phyloP scores from a whole-genome alignment of 1,284 basidiomycete genomes.

The Trichosporon sp. region DNA sequence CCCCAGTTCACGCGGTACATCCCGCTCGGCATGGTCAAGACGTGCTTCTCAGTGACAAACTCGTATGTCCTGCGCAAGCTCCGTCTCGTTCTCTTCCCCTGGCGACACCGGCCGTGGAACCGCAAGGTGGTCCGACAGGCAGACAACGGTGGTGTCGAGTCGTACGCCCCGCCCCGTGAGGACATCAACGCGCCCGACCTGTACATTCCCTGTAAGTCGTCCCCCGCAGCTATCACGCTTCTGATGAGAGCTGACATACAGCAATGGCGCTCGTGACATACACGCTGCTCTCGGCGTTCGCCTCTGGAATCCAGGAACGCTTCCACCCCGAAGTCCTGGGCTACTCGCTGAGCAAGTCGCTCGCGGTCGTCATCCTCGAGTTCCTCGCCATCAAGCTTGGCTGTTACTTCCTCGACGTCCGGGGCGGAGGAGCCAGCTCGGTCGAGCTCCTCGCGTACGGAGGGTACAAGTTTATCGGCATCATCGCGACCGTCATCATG shows the following conservation, averaged over 20 bases:
- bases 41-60: constrained; percentile 95
- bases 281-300: constrained; percentile 77
- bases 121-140: constrained; percentile 56
- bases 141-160: constrained; percentile 57
- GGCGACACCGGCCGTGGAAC: constrained; percentile 81
- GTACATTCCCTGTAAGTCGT: constrained; percentile 82
- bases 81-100: constrained; percentile 86
- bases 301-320: constrained; percentile 72
- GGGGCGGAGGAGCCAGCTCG: constrained; percentile 62
- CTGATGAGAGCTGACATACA: constrained; percentile 39
- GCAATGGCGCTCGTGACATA: constrained; percentile 97
- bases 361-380: constrained; percentile 75
- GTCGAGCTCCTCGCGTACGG: constrained; percentile 63
- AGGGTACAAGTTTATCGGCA: constrained; percentile 92
- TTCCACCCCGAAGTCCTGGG: constrained; percentile 91
- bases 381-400: constrained; percentile 83
- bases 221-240: too few species aligned
- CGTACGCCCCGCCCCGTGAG: constrained; percentile 79
- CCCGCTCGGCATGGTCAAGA: constrained; percentile 73
- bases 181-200: constrained; percentile 95
- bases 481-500: constrained; percentile 45
- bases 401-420: constrained; percentile 83
- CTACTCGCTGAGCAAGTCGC: constrained; percentile 72
- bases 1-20: constrained; percentile 67
- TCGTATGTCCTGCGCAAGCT: constrained; percentile 91